Evolutionary conservation across 2,329 filamentous ascomycete species (phyloP), one percentile per base, ranked within the genome.

Genomic region (Penicillium glabrum): DNA sequence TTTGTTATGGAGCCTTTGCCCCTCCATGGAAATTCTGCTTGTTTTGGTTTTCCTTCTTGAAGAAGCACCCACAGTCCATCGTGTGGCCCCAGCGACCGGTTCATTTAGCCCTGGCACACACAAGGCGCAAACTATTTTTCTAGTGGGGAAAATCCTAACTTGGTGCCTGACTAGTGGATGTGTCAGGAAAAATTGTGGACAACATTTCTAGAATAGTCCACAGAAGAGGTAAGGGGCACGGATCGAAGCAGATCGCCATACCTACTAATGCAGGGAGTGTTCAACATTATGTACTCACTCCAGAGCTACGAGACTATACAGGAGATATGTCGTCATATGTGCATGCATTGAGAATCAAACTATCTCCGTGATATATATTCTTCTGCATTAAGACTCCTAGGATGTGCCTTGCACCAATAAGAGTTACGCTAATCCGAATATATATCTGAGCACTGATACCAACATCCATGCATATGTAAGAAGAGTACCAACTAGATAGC

Each of bases 31-130:
- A 41, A 23, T 41, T 62, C 56, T 62, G 60, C 60, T 73, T 73
- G 68, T 73, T 73, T 72, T 73, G 69, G 51, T 73, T 73, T 73
- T 72, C 50, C 71, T 69, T 50, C 61, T 69, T 69, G 54, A 54
- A 69, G 67, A 61, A 59, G 52, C 51, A 53, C 54, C 58, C 60
- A 61, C 58, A 59, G 59, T 60, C 55, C 61, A 64, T 55, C 21
- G 39, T 58, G 67, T 69, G 69, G 65, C 69, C 71, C 66, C 57
- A 64, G 70, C 70, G 69, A 73, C 71, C 64, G 58, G 57, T 61
- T 52, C 45, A 10, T 56, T 57, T 55, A 66, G 65, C 64, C 63
- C 58, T 61, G 58, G 27, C 59, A 51, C 63, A 66, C 67, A 61
- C 59, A 67, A 33, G 48, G 37, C 23, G 23, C 58, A 57, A 59